Conservation (phyloP, 2,329 filamentous ascomycete genomes). For the Claviceps cyperi region DNA sequence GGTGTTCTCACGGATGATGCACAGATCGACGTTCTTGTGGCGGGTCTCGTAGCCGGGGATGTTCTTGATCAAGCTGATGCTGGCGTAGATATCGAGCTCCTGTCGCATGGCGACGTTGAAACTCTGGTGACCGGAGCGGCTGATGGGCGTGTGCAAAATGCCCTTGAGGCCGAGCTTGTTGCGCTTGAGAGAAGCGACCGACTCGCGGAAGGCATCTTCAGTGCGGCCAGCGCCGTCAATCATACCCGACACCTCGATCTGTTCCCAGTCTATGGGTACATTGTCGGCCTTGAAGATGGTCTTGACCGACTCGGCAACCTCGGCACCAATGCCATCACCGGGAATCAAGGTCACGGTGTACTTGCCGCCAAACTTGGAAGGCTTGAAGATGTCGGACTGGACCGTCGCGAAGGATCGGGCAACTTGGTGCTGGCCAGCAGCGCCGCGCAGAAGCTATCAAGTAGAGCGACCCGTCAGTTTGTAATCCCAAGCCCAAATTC, state of each 20-base stretch:
- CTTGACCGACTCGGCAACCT: conserved; percentile 96
- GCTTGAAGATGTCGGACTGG: conserved; percentile 95
- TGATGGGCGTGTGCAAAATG: conserved; percentile 94
- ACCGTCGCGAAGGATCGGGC: conserved; percentile 61
- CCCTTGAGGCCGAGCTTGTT: conserved; percentile 99
- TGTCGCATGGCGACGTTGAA: conserved; percentile 99
- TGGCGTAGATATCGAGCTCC: conserved; percentile 98
- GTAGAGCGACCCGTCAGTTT: neutral
- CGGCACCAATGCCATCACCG: conserved; percentile 95
- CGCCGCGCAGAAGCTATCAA: conserved; percentile 36
- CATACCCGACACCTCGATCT: conserved; percentile 88
- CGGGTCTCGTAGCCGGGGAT: conserved; percentile 96
- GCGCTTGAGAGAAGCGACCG: conserved; percentile 85
- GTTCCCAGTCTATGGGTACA: conserved; percentile 96
- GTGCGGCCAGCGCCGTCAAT: conserved; percentile 67
- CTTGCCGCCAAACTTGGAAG: conserved; percentile 96
- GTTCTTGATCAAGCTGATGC: conserved; percentile 97
- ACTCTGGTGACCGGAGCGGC: conserved; percentile 91
- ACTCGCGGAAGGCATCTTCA: conserved; percentile 90
- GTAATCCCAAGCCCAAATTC: too few relatives aligned
- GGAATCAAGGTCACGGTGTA: conserved; percentile 98
- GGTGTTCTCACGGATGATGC: conserved; percentile 99
- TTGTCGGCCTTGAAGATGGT: conserved; percentile 99
- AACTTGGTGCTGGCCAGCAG: conserved; percentile 28
- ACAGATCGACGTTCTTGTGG: conserved; percentile 93